A percentile compares a stretch with the other conserved stretches of the same genome.
Conservation (phyloP, 306 rosid genomes). For the Argentina anserina region DNA sequence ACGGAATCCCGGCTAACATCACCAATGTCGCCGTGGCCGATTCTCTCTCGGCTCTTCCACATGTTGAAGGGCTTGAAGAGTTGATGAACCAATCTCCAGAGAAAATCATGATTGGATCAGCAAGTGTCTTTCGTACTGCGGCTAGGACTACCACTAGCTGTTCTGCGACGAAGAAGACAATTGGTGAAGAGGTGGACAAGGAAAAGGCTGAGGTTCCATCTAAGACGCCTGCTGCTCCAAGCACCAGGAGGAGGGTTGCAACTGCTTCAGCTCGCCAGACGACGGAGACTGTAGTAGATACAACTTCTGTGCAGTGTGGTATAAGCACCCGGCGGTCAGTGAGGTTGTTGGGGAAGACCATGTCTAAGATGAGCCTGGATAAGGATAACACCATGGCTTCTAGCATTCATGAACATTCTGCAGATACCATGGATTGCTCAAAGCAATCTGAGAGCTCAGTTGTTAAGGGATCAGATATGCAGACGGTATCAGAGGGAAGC, state of each 20-base stretch:
- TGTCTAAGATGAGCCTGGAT: constrained; percentile 50
- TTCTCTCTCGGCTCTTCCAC: constrained; percentile 59
- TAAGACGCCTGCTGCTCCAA: constrained; percentile 48
- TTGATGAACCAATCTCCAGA: constrained; percentile 33
- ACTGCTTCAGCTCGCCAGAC: constrained; percentile 28
- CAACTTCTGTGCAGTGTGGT: constrained; percentile 24
- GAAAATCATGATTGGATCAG: constrained; percentile 28
- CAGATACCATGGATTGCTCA: constrained; percentile 28
- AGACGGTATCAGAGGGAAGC: constrained; percentile 16
- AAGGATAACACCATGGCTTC: constrained; percentile 22
- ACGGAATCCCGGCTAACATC: constrained; percentile 80
- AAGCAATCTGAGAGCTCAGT: constrained; percentile 22
- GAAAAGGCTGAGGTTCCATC: constrained; percentile 26
- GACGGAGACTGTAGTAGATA: constrained; percentile 21
- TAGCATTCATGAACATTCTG: constrained; percentile 34
- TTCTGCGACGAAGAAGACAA: constrained; percentile 9
- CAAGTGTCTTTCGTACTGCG: constrained; percentile 36
- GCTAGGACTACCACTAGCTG: constrained; percentile 42
- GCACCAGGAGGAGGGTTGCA: constrained; percentile 33
- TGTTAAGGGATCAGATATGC: constrained; percentile 27
- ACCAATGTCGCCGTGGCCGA: constrained; percentile 88
- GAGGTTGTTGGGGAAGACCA: constrained; percentile 53
- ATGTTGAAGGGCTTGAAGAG: constrained; percentile 80
- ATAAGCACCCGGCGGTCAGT: constrained; percentile 70
- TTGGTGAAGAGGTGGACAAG: constrained; percentile 26